Evolutionary conservation across 1,139 yeast genomes (phyloP).

Genomic region (Cylindricascospora bacillispora): DNA sequence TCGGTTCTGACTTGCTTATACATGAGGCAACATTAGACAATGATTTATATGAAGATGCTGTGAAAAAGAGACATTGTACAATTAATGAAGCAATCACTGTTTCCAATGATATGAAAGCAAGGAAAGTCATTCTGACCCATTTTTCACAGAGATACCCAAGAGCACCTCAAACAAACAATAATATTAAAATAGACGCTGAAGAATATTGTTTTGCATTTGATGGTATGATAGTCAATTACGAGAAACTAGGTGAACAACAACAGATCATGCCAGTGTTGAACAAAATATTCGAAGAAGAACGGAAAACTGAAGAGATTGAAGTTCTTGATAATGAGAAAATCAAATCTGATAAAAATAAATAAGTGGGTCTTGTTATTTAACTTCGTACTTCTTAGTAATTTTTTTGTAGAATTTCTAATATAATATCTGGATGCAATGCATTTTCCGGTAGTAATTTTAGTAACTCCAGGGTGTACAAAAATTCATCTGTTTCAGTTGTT

Average conservation of each 20-base stretch:
- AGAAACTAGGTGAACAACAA: conserved; percentile 31
- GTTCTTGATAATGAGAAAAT: no score
- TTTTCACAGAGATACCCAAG: conserved; percentile 84
- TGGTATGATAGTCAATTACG: conserved; percentile 39
- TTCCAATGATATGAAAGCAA: conserved; percentile 59
- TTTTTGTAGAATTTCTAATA: no score
- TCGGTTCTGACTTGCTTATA: conserved; percentile 59
- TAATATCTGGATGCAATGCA: no score
- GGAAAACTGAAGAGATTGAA: conserved; percentile 14
- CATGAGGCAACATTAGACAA: conserved; percentile 93
- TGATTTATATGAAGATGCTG: conserved; percentile 68
- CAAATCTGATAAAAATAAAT: no score
- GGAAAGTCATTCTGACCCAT: conserved; percentile 68
- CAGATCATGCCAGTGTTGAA: conserved; percentile 18
- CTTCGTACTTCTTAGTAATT: no score
- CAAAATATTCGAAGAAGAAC: conserved; percentile 23
- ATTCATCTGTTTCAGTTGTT: no score
- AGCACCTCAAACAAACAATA: conserved; percentile 32
- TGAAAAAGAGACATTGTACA: conserved; percentile 77
- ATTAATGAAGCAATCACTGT: conserved; percentile 74
- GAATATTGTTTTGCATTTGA: conserved; percentile 46
- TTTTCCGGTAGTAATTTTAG: no score
- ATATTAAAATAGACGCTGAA: conserved; percentile 20
- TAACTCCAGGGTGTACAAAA: no score
- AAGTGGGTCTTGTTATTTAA: no score